These are phyloP conservation scores for Didymella segeticola DNA, from an alignment of 2,329 filamentous ascomycete genomes.

Conservation along the genomic window DNA sequence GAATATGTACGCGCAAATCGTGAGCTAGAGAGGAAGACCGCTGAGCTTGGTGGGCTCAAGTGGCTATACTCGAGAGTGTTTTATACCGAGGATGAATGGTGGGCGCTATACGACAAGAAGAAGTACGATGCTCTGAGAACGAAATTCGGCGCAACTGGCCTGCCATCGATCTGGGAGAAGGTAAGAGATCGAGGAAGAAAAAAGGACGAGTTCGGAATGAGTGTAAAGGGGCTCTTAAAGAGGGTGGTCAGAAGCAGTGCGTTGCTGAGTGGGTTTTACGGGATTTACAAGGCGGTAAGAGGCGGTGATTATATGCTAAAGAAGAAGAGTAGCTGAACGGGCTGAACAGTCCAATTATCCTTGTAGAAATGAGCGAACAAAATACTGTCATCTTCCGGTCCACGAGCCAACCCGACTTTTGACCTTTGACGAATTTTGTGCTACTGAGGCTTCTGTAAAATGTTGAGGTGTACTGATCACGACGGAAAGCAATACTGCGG, in stretches of 20 bases:
- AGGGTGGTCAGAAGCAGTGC: constrained; percentile 34
- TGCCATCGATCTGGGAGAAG: constrained; percentile 76
- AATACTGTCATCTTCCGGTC: too few species aligned
- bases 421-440: neutral
- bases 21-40: constrained; percentile 72
- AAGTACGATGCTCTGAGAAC: constrained; percentile 68
- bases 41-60: constrained; percentile 76
- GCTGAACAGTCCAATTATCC: neutral
- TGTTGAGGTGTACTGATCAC: neutral
- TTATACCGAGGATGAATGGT: constrained; percentile 76
- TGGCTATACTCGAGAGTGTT: constrained; percentile 89
- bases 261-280: constrained; percentile 49
- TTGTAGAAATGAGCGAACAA: too few species aligned
- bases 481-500: neutral
- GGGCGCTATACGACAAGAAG: constrained; percentile 64
- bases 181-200: constrained; percentile 51
- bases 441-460: neutral
- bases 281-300: constrained; percentile 45
- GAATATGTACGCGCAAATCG: constrained; percentile 75
- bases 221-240: constrained; percentile 32
- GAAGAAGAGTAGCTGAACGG: constrained; percentile 25
- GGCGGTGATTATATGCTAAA: constrained; percentile 43
- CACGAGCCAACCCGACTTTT: too few species aligned
- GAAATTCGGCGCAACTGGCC: constrained; percentile 67
- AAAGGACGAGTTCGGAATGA: constrained; percentile 24